Base-by-base conservation (phyloP, 1,284 basidiomycete genomes). In the Cutaneotrichosporon sp. region DNA sequence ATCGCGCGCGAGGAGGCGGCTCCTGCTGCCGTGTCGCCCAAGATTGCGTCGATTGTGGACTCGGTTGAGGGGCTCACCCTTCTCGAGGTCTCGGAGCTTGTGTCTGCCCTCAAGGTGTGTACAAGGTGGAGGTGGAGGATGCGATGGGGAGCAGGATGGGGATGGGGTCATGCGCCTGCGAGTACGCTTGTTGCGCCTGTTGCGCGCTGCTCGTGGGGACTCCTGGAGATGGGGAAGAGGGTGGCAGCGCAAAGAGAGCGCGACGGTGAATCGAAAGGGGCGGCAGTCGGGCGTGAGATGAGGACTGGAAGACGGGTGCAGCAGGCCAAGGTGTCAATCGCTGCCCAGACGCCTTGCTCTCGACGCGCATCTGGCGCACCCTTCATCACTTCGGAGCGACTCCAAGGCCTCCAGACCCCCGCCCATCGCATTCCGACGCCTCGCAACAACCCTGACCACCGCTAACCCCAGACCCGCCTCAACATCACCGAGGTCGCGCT, bases 401-500 rank as follows among this genome's bases (percentile, higher is more conserved):
- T n/a, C n/a, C n/a, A n/a, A n/a, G n/a, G n/a, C n/a, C n/a, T n/a
- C n/a, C n/a, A n/a, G n/a, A n/a, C n/a, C 10, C 38, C 38, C 16
- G 38, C 7, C 18, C 16, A 42, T n/a, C 16, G 6, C 38, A 14
- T n/a, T 42, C n/a, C n/a, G n/a, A n/a, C n/a, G n/a, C n/a, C n/a
- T n/a, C n/a, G n/a, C n/a, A n/a, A n/a, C n/a, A n/a, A n/a, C 18
- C 18, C 6, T 51, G 49, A 33, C 16, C 50, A 6, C 18, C 18
- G n/a, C 57, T 62, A 14, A 65, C 45, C 10, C 51, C 65, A 97
- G 94, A 86, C 91, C 60, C 88, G 91, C 66, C 81, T 99, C 64
- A 99, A 99, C 81, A 99, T 99, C 70, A 92, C 95, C 80, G 97
- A 99, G 82, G 92, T 99, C 75, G 93, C 94, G 31, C 88, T 97